A percentile compares a stretch with the other conserved stretches of the same genome.
Evolutionary conservation across 768 basidiomycete genomes (phyloP).

Genomic region (Lentinula aciculospora): DNA sequence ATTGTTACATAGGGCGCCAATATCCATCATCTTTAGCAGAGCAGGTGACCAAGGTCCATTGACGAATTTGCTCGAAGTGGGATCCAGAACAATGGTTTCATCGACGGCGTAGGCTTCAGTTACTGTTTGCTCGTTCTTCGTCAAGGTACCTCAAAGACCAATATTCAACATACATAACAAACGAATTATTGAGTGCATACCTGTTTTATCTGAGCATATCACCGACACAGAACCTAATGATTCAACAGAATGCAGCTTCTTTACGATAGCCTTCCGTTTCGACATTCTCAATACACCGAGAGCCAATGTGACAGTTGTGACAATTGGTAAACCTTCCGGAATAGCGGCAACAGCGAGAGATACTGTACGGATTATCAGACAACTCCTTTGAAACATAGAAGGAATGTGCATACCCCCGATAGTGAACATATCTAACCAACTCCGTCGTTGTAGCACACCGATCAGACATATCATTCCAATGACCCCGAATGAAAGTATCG

Average conservation of each 20-base stretch:
- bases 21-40: constrained; percentile 66
- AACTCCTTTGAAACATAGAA: not conserved
- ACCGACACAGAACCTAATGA: constrained; percentile 93
- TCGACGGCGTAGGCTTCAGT: constrained; percentile 86
- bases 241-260: constrained; percentile 94
- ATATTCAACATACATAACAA: not conserved
- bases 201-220: constrained; percentile 97
- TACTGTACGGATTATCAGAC: constrained; percentile 47
- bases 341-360: constrained; percentile 98
- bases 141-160: constrained; percentile 70
- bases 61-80: constrained; percentile 31
- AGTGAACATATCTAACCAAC: constrained; percentile 98
- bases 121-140: constrained; percentile 95
- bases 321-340: constrained; percentile 93
- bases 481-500: constrained; percentile 85
- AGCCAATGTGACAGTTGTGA: constrained; percentile 95
- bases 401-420: constrained; percentile 72
- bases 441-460: constrained; percentile 77
- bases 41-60: constrained; percentile 51
- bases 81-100: constrained; percentile 66
- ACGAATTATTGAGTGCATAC: constrained; percentile 27
- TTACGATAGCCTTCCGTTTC: constrained; percentile 92
- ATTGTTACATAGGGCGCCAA: constrained; percentile 90
- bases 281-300: constrained; percentile 93
- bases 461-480: constrained; percentile 92